phyloP scores from a whole-genome alignment of 1,284 basidiomycete genomes.

The Cryptococcus hybrid region DNA sequence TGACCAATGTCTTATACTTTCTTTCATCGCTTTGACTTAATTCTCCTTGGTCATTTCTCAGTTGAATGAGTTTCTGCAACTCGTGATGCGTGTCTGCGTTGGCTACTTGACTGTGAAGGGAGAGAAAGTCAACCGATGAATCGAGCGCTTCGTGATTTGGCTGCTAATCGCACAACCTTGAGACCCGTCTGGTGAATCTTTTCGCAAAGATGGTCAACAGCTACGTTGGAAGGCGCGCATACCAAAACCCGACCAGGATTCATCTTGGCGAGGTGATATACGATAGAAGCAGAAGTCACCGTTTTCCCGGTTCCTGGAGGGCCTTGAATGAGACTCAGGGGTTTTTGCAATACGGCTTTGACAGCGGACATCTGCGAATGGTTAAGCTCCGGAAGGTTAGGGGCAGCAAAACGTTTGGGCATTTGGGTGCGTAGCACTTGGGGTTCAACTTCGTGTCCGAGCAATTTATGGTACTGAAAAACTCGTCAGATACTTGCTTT shows the following conservation, averaged over 20 bases:
- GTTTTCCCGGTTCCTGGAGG: conserved; percentile 99
- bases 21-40: conserved; percentile 93
- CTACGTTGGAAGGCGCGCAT: conserved; percentile 98
- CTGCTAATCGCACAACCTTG: conserved; percentile 95
- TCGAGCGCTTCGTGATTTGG: conserved; percentile 96
- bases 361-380: conserved; percentile 99
- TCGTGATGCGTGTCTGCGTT: conserved; percentile 93
- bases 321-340: conserved; percentile 96
- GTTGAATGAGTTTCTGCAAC: conserved; percentile 93
- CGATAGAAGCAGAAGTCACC: conserved; percentile 95
- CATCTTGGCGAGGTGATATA: conserved; percentile 99
- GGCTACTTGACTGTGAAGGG: conserved; percentile 97
- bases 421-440: conserved; percentile 80
- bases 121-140: conserved; percentile 88
- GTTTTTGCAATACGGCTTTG: conserved; percentile 97
- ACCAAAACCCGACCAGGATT: conserved; percentile 99
- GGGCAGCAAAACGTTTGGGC: conserved; percentile 80
- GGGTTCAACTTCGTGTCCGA: conserved; percentile 92
- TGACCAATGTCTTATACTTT: conserved; percentile 93
- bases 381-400: conserved; percentile 95
- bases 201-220: conserved; percentile 97
- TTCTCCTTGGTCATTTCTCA: conserved; percentile 97
- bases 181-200: conserved; percentile 97
- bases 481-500: conserved; percentile 40
- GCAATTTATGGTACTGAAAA: conserved; percentile 86